Conservation (phyloP, 2,329 filamentous ascomycete genomes). For the Cyphellophora attinorum region DNA sequence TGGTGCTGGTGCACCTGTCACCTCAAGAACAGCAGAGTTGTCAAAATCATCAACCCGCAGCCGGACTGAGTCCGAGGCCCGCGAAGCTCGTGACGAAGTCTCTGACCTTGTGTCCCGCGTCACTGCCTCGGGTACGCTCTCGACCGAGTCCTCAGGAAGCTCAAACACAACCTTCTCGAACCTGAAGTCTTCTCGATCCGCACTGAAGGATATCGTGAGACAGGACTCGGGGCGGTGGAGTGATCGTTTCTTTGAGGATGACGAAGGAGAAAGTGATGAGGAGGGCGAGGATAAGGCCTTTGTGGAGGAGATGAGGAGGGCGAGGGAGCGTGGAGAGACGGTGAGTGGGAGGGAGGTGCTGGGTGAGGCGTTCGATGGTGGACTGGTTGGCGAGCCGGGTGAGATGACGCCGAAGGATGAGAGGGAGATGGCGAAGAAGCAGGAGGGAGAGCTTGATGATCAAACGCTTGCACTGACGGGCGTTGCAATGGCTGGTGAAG, state of each 20-base stretch:
- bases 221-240: slow-evolving; percentile 56
- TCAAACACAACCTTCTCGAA: slow-evolving; percentile 12
- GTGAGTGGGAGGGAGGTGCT: slow-evolving; percentile 1
- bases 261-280: slow-evolving; percentile 27
- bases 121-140: slow-evolving; percentile 11
- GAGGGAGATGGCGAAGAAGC: not conserved
- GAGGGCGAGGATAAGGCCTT: slow-evolving; percentile 20
- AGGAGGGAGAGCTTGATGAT: not conserved
- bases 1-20: too few species aligned
- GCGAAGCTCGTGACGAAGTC: slow-evolving; percentile 22
- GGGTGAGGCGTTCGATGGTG: not conserved
- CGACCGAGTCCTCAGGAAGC: too few species aligned
- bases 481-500: too few species aligned
- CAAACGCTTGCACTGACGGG: not conserved
- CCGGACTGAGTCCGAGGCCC: slow-evolving; percentile 16
- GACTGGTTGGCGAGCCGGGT: slow-evolving; percentile 9
- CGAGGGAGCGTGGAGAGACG: slow-evolving; percentile 9
- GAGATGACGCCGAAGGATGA: slow-evolving; percentile 5
- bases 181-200: slow-evolving; percentile 15
- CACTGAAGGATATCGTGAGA: slow-evolving; percentile 17
- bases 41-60: slow-evolving; percentile 1
- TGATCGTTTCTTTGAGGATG: slow-evolving; percentile 52
- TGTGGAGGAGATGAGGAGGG: slow-evolving; percentile 11
- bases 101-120: slow-evolving; percentile 20
- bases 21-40: too few species aligned